Evolutionary conservation across 2,329 filamentous ascomycete genomes (phyloP).

Genomic region (Neoscytalidium dimidiatum): DNA sequence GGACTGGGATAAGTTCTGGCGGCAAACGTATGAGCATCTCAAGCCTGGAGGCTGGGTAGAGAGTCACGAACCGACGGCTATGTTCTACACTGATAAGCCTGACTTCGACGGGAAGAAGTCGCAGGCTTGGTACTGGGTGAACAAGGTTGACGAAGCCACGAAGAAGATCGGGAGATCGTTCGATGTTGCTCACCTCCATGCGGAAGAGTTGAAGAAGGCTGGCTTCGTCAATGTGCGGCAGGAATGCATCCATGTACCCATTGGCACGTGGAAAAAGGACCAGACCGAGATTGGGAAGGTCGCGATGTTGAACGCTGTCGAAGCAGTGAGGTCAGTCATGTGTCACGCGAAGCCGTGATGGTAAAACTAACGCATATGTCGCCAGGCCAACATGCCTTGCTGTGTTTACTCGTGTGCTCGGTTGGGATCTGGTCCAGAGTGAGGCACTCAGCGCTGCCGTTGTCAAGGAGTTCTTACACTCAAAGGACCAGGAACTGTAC

Average conservation of each 20-base stretch:
- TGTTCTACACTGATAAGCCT: constrained; percentile 53
- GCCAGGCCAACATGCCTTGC: constrained; percentile 33
- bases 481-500: not conserved
- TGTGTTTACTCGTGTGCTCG: constrained; percentile 43
- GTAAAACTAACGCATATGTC: constrained; percentile 37
- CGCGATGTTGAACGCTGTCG: constrained; percentile 17
- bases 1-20: constrained; percentile 54
- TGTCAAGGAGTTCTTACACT: constrained; percentile 24
- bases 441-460: constrained; percentile 38
- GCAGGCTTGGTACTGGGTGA: not conserved
- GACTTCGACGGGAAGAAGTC: constrained; percentile 29
- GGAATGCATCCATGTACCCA: constrained; percentile 34
- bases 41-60: constrained; percentile 55
- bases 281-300: not conserved
- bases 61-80: constrained; percentile 51
- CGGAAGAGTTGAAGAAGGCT: constrained; percentile 26
- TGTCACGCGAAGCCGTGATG: constrained; percentile 31
- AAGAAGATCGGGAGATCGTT: constrained; percentile 22
- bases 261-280: not conserved
- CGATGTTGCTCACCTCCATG: not conserved
- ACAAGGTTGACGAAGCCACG: not conserved
- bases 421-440: constrained; percentile 45
- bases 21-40: constrained; percentile 42
- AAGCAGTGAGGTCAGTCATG: constrained; percentile 27
- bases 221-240: constrained; percentile 38